Conservation (phyloP, 495 filamentous ascomycete genomes). For the Annulohypoxylon bovei region DNA sequence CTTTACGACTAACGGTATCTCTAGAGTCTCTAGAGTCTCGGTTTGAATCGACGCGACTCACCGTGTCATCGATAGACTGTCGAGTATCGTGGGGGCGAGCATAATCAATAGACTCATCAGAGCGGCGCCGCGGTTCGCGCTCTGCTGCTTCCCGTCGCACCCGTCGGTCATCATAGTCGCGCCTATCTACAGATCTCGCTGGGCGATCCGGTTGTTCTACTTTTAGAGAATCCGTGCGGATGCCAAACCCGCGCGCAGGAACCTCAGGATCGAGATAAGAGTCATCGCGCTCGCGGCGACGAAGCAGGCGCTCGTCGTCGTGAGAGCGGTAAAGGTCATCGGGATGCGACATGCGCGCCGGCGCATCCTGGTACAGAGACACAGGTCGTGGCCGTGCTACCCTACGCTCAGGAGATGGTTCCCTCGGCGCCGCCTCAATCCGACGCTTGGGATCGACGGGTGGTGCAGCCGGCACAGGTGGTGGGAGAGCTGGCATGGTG, state of each 20-base stretch:
- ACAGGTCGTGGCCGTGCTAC: slow-evolving; percentile 51
- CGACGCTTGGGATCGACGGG: slow-evolving; percentile 47
- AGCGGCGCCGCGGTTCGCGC: slow-evolving; percentile 48
- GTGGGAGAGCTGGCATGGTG: slow-evolving; percentile 56
- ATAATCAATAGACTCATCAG: slow-evolving; percentile 49
- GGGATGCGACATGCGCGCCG: slow-evolving; percentile 46
- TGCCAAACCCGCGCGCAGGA: slow-evolving; percentile 55
- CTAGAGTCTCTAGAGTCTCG: slow-evolving; percentile 39
- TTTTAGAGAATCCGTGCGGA: slow-evolving; percentile 51
- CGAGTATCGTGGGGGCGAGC: slow-evolving; percentile 34
- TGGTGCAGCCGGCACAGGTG: slow-evolving; percentile 49
- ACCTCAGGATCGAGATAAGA: slow-evolving; percentile 54
- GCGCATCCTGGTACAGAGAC: slow-evolving; percentile 59
- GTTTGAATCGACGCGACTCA: slow-evolving; percentile 22
- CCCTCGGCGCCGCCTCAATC: slow-evolving; percentile 46
- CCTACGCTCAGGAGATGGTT: slow-evolving; percentile 48
- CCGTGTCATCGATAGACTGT: slow-evolving; percentile 29
- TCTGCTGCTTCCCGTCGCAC: slow-evolving; percentile 45
- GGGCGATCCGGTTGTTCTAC: slow-evolving; percentile 41
- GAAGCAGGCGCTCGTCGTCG: slow-evolving; percentile 50
- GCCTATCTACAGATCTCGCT: slow-evolving; percentile 38
- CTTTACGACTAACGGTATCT: slow-evolving; percentile 39
- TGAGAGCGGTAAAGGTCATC: slow-evolving; percentile 56
- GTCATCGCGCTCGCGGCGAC: slow-evolving; percentile 48
- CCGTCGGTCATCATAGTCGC: slow-evolving; percentile 51